These are phyloP conservation scores for Aphanomyces invadans DNA, from an alignment of 352 stramenopile species.

Conservation along the genomic window DNA sequence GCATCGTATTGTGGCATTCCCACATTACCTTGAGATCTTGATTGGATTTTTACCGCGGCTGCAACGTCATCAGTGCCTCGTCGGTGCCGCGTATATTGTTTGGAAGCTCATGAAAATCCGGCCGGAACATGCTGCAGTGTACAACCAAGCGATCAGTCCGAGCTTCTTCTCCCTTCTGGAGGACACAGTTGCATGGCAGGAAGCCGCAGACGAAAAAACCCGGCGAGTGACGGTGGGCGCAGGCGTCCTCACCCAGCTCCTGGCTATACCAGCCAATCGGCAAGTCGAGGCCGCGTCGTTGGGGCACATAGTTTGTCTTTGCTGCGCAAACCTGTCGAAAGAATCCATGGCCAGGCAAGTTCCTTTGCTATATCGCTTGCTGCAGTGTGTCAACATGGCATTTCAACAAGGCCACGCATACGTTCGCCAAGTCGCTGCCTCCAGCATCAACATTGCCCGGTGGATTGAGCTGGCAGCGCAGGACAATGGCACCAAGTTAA, in stretches of 20 bases:
- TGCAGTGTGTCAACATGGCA: neutral
- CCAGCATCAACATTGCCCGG: neutral
- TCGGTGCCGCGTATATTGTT: neutral
- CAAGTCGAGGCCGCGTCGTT: neutral
- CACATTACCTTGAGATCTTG: neutral
- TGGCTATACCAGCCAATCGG: neutral
- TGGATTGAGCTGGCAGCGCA: neutral
- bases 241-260: neutral
- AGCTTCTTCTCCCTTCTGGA: neutral
- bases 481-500: neutral
- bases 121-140: neutral
- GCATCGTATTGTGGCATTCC: neutral
- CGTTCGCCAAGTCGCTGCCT: neutral
- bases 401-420: neutral
- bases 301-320: neutral
- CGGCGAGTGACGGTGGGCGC: neutral
- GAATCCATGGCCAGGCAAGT: no score
- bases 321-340: neutral
- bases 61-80: neutral
- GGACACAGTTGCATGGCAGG: neutral
- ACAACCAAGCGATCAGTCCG: neutral
- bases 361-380: no score
- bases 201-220: neutral
- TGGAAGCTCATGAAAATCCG: neutral
- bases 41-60: neutral